These are phyloP conservation scores for Rubia occidens DNA, from an alignment of 305 asterid species.

Conservation along the genomic window DNA sequence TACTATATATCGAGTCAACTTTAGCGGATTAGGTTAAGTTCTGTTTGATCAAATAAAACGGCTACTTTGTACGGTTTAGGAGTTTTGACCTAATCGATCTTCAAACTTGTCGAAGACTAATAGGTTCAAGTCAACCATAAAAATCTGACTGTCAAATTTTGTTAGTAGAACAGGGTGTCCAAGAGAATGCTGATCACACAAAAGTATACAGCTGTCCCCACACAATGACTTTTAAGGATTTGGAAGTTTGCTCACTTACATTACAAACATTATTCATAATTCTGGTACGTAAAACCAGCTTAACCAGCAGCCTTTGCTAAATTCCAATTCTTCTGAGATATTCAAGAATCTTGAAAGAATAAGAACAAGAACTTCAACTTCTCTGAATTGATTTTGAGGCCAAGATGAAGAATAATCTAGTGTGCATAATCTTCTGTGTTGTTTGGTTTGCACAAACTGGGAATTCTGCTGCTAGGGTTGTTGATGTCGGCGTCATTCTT, in stretches of 20 bases:
- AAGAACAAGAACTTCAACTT: background rate
- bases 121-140: no score
- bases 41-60: no score
- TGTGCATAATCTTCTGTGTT: background rate
- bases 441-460: background rate
- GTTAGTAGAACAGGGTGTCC: no score
- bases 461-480: slow-evolving; percentile 10
- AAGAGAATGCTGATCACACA: background rate
- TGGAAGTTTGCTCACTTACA: background rate
- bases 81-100: no score
- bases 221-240: background rate
- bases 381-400: background rate
- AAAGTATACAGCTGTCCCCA: background rate
- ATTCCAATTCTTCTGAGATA: background rate
- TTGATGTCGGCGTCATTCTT: slow-evolving; percentile 37
- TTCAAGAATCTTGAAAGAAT: background rate
- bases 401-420: background rate
- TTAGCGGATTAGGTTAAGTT: no score
- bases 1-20: no score
- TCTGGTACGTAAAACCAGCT: no score
- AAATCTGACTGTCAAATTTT: no score
- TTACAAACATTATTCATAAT: no score
- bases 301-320: background rate
- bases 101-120: no score
- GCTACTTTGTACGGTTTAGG: no score